These are phyloP conservation scores for Artemisia argyi DNA, from an alignment of 129 eudicot genomes.

Conservation along the genomic window DNA sequence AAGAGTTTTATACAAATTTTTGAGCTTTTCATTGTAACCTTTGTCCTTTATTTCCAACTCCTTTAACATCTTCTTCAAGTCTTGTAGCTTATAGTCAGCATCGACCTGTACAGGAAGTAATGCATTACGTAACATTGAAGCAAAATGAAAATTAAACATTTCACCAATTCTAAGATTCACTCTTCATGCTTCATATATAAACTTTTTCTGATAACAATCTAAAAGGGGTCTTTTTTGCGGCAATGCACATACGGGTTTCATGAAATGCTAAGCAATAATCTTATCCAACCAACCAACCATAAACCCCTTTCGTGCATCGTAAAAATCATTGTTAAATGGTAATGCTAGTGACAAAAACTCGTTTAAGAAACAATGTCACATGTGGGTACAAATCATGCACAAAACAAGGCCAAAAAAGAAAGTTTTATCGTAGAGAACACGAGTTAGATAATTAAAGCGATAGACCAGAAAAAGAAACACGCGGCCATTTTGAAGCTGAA, in stretches of 20 bases:
- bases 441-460: conserved; percentile 78
- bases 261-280: too few species aligned
- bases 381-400: conserved; percentile 64
- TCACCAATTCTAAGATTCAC: too few species aligned
- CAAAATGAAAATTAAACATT: too few species aligned
- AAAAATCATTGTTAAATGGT: conserved; percentile 17
- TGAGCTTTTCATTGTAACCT: conserved; percentile 77
- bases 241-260: too few species aligned
- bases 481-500: conserved; percentile 50
- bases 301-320: background rate
- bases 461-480: conserved; percentile 88
- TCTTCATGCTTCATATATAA: too few species aligned
- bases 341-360: conserved; percentile 11
- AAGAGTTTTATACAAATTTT: conserved; percentile 54
- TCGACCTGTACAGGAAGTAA: conserved; percentile 60
- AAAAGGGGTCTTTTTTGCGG: too few species aligned
- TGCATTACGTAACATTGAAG: background rate
- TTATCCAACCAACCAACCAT: too few species aligned
- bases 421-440: conserved; percentile 63
- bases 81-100: conserved; percentile 93
- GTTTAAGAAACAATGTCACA: conserved; percentile 26
- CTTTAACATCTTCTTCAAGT: conserved; percentile 67
- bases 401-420: conserved; percentile 80
- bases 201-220: too few species aligned
- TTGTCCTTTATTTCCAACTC: conserved; percentile 84